Base-by-base conservation (phyloP, 192 early-diverging fungal species). In the Coemansia reversa region DNA sequence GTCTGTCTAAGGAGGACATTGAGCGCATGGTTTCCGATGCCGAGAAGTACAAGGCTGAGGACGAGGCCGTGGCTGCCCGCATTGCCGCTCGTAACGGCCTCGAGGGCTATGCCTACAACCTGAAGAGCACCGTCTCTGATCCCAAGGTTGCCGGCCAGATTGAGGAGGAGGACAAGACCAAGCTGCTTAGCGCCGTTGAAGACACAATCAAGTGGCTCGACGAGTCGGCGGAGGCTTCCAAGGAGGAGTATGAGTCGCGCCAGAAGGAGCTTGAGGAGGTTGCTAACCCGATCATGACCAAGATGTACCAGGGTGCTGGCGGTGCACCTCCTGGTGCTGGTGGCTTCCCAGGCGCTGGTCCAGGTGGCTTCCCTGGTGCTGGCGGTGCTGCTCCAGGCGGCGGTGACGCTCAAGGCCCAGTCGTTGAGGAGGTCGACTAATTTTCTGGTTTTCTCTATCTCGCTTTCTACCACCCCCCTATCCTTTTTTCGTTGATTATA, bases 261-360 rank as follows among this genome's bases (percentile, higher is more conserved):
- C 92, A 95, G 85, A 97, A 97, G 90, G 89, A 94, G 68, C 87
- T 99, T 55, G 94, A 97, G 85, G 85, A 85, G 70, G 67, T 92
- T 62, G 93, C 94, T 70, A 95, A 96, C 89, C 94, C 95, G 69
- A 97, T 99, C 88, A 97, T 97, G 92, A 89, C 83, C 77, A 94
- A 92, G 84, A 75, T 98, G 76, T 97, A 98, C 85, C 86, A 90
- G 76, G 84, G 74, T 62, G 87, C 76, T 50, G 92, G 87, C 57
- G 93, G 84, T 83, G 79, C 84, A 50, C 76, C 84, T 59, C 87
- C 85, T 56, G 91, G 85, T 58, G 85, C 88, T 55, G 92, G 93
- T 69, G 92, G 90, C 54, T 88, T 88, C 87, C 90, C 92, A 55
- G 85, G 84, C 67, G 70, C 28, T 20, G 71, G 67, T 35, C 69